Evolutionary conservation across 1,139 yeast genomes (phyloP).

Genomic region (Meyerozyma carpophila): DNA sequence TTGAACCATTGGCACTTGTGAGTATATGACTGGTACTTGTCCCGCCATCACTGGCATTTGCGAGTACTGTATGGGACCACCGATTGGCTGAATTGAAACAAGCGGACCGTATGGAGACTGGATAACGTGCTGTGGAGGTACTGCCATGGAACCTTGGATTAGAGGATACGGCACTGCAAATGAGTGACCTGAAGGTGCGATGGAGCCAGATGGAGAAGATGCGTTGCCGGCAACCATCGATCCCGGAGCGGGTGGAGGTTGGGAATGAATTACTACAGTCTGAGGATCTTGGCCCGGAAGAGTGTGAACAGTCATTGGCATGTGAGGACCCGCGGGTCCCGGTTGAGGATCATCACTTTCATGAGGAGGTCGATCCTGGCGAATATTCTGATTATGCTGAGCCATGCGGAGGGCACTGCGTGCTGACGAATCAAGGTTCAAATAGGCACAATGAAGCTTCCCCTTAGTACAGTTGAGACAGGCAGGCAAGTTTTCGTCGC

Average conservation of each 20-base stretch:
- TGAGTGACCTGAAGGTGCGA: background rate
- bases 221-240: background rate
- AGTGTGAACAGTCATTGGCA: constrained; percentile 5
- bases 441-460: constrained; percentile 50
- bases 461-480: constrained; percentile 60
- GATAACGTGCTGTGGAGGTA: constrained; percentile 14
- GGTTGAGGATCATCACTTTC: constrained; percentile 6
- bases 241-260: constrained; percentile 1
- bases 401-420: constrained; percentile 49
- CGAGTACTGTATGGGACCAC: constrained; percentile 14
- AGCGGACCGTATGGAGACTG: constrained; percentile 35
- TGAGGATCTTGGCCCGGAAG: constrained; percentile 2
- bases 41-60: constrained; percentile 8
- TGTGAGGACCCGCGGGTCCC: constrained; percentile 4
- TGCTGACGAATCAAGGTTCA: constrained; percentile 45
- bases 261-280: background rate
- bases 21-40: constrained; percentile 6
- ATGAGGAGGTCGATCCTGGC: constrained; percentile 20
- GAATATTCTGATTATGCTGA: constrained; percentile 40
- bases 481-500: constrained; percentile 60
- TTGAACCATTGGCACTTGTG: constrained; percentile 5
- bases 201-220: background rate
- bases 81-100: constrained; percentile 28
- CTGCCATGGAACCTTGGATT: constrained; percentile 9
- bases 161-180: constrained; percentile 14